phyloP scores from a whole-genome alignment of 2,329 filamentous ascomycete species.

The Xylaria sp. region DNA sequence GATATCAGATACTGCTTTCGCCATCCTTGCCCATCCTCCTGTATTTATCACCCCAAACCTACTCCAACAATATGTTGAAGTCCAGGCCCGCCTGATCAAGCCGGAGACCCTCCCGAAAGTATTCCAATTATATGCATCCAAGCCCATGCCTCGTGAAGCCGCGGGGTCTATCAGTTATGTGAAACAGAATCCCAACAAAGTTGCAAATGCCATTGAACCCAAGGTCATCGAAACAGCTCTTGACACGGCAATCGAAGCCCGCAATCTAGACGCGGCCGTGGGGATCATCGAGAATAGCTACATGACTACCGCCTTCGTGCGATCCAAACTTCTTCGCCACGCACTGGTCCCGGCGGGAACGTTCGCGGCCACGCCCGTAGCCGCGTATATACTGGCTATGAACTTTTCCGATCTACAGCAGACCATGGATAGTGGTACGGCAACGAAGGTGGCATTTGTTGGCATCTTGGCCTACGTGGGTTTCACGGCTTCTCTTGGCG shows the following conservation, averaged over 20 bases:
- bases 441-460: conserved; percentile 77
- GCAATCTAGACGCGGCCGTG: conserved; percentile 77
- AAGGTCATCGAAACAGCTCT: conserved; percentile 73
- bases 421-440: conserved; percentile 74
- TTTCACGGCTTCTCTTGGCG: conserved; percentile 78
- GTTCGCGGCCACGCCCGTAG: conserved; percentile 62
- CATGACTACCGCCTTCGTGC: conserved; percentile 65
- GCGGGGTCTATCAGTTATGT: conserved; percentile 62
- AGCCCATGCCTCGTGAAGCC: conserved; percentile 69
- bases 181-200: conserved; percentile 66
- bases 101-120: conserved; percentile 78
- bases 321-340: conserved; percentile 68
- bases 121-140: conserved; percentile 81
- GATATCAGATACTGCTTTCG: conserved; percentile 65
- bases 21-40: conserved; percentile 71
- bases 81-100: conserved; percentile 72
- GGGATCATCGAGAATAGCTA: conserved; percentile 74
- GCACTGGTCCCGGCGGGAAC: conserved; percentile 62
- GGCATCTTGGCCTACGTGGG: conserved; percentile 83
- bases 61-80: conserved; percentile 73
- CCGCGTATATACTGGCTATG: conserved; percentile 70
- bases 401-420: conserved; percentile 68
- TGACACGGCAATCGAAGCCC: conserved; percentile 75
- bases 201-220: conserved; percentile 72
- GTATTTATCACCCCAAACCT: conserved; percentile 78